Evolutionary conservation across 2,329 filamentous ascomycete species (phyloP).

Genomic region (Furcasterigmium furcatum): DNA sequence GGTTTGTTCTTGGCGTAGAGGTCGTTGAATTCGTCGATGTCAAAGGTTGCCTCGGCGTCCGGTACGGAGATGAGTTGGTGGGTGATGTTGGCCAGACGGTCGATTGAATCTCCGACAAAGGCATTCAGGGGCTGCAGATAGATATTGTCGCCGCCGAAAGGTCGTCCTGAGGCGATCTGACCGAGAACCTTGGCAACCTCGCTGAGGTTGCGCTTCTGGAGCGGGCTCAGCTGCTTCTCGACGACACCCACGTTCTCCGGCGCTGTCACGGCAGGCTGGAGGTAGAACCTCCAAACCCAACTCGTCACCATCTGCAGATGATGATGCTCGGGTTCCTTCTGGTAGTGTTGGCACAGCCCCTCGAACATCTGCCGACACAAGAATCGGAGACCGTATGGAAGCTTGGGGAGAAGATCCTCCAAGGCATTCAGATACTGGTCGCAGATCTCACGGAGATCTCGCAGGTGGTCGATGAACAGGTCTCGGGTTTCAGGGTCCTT

Average conservation of each 20-base stretch:
- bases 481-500: slow-evolving; percentile 89
- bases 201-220: slow-evolving; percentile 87
- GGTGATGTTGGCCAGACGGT: slow-evolving; percentile 74
- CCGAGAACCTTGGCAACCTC: slow-evolving; percentile 90
- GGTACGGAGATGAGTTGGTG: slow-evolving; percentile 76
- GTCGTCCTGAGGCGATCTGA: slow-evolving; percentile 82
- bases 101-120: slow-evolving; percentile 82
- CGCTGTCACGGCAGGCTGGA: slow-evolving; percentile 83
- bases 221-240: slow-evolving; percentile 81
- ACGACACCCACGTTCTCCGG: slow-evolving; percentile 93
- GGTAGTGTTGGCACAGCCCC: slow-evolving; percentile 71
- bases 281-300: slow-evolving; percentile 93
- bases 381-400: slow-evolving; percentile 92
- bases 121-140: slow-evolving; percentile 94
- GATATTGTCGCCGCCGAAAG: slow-evolving; percentile 92
- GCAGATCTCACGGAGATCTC: slow-evolving; percentile 90
- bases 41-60: slow-evolving; percentile 86
- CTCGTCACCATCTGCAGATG: slow-evolving; percentile 81
- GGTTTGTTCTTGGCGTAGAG: slow-evolving; percentile 95
- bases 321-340: slow-evolving; percentile 71
- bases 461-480: slow-evolving; percentile 90
- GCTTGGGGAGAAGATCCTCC: slow-evolving; percentile 79
- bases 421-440: slow-evolving; percentile 83
- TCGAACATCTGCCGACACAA: slow-evolving; percentile 85
- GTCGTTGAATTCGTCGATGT: slow-evolving; percentile 99